Conservation (phyloP, 2,329 filamentous ascomycete genomes). For the Phialophora macrospora region DNA sequence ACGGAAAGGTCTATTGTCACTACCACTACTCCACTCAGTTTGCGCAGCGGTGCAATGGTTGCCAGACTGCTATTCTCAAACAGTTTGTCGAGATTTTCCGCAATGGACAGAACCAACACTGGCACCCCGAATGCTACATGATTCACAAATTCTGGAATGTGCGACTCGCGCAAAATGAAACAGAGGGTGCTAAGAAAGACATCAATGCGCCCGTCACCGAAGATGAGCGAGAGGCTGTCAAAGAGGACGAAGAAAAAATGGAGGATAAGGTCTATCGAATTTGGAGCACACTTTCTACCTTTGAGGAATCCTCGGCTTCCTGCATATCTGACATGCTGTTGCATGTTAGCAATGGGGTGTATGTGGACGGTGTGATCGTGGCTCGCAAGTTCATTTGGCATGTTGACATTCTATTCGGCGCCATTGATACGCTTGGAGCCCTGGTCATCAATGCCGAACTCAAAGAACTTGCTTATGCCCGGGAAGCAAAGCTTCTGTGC, state of each 20-base stretch:
- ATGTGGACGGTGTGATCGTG: constrained; percentile 90
- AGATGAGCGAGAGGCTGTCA: constrained; percentile 74
- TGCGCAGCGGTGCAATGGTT: constrained; percentile 93
- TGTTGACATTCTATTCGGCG: constrained; percentile 88
- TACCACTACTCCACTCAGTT: constrained; percentile 99
- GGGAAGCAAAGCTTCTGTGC: constrained; percentile 98
- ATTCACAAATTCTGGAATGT: constrained; percentile 99
- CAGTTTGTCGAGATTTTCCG: constrained; percentile 99
- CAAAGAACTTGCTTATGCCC: constrained; percentile 87
- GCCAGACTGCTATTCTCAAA: constrained; percentile 95
- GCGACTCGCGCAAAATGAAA: constrained; percentile 69
- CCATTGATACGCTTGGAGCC: constrained; percentile 81
- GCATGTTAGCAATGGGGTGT: constrained; percentile 96
- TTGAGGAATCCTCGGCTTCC: constrained; percentile 95
- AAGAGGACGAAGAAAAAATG: constrained; percentile 87
- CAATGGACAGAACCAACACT: constrained; percentile 97
- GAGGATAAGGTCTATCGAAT: constrained; percentile 98
- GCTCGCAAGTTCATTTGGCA: constrained; percentile 97
- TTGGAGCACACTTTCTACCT: constrained; percentile 95
- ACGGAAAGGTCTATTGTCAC: constrained; percentile 94
- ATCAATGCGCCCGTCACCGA: constrained; percentile 64
- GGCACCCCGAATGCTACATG: constrained; percentile 99
- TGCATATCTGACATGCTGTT: constrained; percentile 99
- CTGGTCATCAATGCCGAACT: constrained; percentile 70
- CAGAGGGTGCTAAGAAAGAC: constrained; percentile 53